Conservation (phyloP, 2,329 filamentous ascomycete genomes). For the Talaromyces sp. region DNA sequence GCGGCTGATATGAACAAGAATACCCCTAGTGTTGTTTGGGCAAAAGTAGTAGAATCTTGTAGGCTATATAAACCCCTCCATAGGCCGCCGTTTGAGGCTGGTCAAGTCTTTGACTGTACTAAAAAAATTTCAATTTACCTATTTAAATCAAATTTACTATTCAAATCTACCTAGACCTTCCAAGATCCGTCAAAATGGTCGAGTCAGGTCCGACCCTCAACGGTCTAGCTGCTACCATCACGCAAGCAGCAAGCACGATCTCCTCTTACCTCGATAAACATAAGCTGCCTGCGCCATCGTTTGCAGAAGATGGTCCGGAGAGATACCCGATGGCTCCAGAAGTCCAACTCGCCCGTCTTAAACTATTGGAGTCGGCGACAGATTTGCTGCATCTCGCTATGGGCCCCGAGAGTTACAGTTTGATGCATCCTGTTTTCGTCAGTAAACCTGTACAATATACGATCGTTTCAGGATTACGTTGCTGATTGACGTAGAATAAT, state of each 20-base stretch:
- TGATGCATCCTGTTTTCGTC: neutral
- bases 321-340: neutral
- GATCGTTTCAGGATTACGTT: neutral
- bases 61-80: neutral
- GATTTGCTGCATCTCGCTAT: constrained; percentile 9
- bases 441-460: neutral
- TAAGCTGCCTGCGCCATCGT: neutral
- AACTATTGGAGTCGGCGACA: neutral
- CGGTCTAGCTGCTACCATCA: neutral
- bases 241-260: constrained; percentile 1
- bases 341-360: neutral
- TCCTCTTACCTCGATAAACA: neutral
- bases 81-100: neutral
- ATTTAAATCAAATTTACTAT: neutral
- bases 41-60: neutral
- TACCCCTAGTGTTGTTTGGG: neutral
- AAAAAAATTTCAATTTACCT: neutral
- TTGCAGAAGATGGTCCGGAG: neutral
- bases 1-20: neutral
- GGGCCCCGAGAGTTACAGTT: neutral
- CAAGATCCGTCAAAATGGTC: neutral
- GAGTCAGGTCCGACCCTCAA: neutral
- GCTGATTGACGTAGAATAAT: neutral
- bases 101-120: neutral
- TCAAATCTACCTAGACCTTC: neutral